Percentiles rank a stretch among this genome's conserved stretches.
Conservation (phyloP, 495 filamentous ascomycete species). For the Aspergillus affinis region DNA sequence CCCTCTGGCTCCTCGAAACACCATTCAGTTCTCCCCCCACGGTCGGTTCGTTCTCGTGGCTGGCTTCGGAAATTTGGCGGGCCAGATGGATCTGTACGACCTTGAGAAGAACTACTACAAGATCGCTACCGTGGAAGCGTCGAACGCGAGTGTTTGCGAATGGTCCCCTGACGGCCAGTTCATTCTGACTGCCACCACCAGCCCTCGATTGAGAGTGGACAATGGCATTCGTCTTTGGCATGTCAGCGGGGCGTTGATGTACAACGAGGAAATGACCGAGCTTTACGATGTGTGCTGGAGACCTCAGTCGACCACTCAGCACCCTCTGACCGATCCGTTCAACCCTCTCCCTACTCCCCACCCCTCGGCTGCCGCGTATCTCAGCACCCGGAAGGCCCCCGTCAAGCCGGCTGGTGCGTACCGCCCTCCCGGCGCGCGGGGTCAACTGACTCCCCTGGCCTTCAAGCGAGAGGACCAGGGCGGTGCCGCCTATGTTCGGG, state of each 20-base stretch:
- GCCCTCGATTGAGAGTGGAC: constrained; percentile 89
- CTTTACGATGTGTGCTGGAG: constrained; percentile 92
- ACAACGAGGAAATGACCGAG: constrained; percentile 90
- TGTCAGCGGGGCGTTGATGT: constrained; percentile 85
- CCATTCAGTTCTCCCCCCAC: constrained; percentile 90
- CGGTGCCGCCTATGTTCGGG: constrained; percentile 82
- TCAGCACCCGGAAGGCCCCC: constrained; percentile 83
- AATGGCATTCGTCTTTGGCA: constrained; percentile 97
- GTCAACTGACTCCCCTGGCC: constrained; percentile 80
- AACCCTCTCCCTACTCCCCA: constrained; percentile 78
- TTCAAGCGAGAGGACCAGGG: constrained; percentile 99
- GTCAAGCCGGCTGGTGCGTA: constrained; percentile 95
- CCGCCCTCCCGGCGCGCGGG: constrained; percentile 92
- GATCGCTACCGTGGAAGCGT: constrained; percentile 90
- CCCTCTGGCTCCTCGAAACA: constrained; percentile 84
- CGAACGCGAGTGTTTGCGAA: constrained; percentile 89
- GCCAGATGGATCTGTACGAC: constrained; percentile 97
- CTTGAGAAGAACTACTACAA: constrained; percentile 87
- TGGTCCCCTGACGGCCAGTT: constrained; percentile 96
- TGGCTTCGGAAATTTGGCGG: constrained; percentile 94
- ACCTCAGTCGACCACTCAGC: constrained; percentile 60
- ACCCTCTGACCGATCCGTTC: constrained; percentile 71
- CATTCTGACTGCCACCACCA: constrained; percentile 95
- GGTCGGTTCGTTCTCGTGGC: constrained; percentile 91
- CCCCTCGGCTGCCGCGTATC: constrained; percentile 76